These are phyloP conservation scores for Ilyonectria mors-panacis DNA, from an alignment of 2,329 filamentous ascomycete species.

Conservation along the genomic window DNA sequence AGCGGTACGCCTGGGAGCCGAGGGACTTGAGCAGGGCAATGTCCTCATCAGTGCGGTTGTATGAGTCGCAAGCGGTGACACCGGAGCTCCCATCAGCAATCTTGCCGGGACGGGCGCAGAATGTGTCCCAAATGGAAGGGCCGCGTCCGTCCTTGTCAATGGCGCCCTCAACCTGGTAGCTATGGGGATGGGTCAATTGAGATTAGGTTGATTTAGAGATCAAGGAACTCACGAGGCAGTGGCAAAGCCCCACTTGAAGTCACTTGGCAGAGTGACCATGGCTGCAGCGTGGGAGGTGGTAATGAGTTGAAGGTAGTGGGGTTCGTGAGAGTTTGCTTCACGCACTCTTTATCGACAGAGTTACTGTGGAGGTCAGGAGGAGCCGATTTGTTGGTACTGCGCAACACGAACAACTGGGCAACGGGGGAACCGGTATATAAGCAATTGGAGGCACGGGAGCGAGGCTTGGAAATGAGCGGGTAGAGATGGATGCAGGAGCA, in stretches of 20 bases:
- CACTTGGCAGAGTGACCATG: conserved; percentile 72
- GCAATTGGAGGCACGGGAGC: background rate
- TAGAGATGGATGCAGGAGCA: conserved; percentile 8
- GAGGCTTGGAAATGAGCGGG: background rate
- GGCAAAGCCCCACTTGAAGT: conserved; percentile 86
- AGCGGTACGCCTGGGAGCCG: conserved; percentile 83
- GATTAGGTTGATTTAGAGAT: conserved; percentile 30
- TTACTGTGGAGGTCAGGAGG: background rate
- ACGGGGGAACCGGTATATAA: conserved; percentile 9
- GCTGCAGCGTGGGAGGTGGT: background rate
- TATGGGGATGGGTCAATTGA: conserved; percentile 55
- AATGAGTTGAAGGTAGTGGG: conserved; percentile 10
- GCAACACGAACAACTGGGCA: background rate
- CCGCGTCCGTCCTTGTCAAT: conserved; percentile 82
- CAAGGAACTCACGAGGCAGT: conserved; percentile 75
- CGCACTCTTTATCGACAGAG: conserved; percentile 1
- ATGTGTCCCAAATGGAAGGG: conserved; percentile 92
- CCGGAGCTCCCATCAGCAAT: conserved; percentile 85
- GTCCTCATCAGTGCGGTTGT: conserved; percentile 84
- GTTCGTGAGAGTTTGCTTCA: background rate
- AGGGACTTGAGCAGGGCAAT: conserved; percentile 82
- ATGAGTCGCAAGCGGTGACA: conserved; percentile 87
- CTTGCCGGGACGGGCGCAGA: conserved; percentile 85
- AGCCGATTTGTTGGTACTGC: background rate
- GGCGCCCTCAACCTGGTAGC: conserved; percentile 90